Evolutionary conservation across 441 rosid genomes (phyloP).

Genomic region (Croton setiger): DNA sequence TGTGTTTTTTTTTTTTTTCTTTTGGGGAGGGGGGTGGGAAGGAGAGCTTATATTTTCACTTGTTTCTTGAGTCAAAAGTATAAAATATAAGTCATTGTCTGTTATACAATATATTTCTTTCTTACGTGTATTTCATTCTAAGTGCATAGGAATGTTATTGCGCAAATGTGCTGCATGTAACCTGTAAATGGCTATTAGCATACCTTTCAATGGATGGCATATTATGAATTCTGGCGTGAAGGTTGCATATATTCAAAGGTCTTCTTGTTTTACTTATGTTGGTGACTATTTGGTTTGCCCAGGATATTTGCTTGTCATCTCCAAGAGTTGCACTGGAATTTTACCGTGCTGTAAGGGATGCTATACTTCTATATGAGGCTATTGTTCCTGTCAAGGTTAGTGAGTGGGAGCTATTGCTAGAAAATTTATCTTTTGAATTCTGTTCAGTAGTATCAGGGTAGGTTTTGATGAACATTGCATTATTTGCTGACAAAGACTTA

Average conservation of each 20-base stretch:
- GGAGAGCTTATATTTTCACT: no score
- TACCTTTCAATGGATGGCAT: neutral
- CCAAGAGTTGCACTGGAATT: slow-evolving; percentile 84
- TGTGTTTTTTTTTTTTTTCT: no score
- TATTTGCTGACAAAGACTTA: no score
- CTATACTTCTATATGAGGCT: slow-evolving; percentile 87
- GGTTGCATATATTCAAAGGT: neutral
- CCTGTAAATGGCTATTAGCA: neutral
- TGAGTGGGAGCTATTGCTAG: slow-evolving; percentile 21
- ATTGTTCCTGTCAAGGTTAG: slow-evolving; percentile 91
- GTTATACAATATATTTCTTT: no score
- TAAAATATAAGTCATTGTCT: no score
- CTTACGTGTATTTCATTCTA: neutral
- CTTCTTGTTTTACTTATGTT: slow-evolving; percentile 12
- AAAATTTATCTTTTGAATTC: slow-evolving; percentile 6
- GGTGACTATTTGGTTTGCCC: slow-evolving; percentile 24
- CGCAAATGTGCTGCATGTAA: neutral
- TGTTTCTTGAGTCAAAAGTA: no score
- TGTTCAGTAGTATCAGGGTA: neutral
- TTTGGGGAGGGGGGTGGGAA: no score
- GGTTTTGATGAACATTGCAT: neutral
- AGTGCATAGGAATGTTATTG: neutral
- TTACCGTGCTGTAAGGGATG: slow-evolving; percentile 84
- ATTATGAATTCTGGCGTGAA: no score
- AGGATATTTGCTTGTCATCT: slow-evolving; percentile 91